phyloP scores from a whole-genome alignment of 1,284 basidiomycete genomes.

The Ustilago tritici region DNA sequence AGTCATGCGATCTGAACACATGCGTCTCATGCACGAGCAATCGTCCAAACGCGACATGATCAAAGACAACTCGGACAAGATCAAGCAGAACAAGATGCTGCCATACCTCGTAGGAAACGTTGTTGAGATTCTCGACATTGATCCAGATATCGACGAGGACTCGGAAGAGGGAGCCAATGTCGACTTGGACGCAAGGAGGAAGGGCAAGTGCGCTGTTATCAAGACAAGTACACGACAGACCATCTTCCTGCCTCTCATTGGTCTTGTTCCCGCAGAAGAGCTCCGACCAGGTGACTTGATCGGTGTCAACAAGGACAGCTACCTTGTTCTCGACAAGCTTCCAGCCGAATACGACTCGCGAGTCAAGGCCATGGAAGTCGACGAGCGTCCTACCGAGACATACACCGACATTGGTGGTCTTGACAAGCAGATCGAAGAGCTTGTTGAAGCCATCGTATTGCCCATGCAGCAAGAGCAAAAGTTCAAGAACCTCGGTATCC shows the following conservation, averaged over 20 bases:
- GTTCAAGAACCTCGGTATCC: constrained; percentile 84
- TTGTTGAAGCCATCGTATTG: constrained; percentile 82
- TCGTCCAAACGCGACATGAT: constrained; percentile 98
- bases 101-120: constrained; percentile 98
- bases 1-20: constrained; percentile 76
- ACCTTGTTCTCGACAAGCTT: constrained; percentile 90
- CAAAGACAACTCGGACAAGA: constrained; percentile 96
- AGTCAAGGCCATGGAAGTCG: constrained; percentile 93
- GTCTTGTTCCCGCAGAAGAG: constrained; percentile 90
- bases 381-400: constrained; percentile 81
- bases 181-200: constrained; percentile 91
- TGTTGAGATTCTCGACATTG: constrained; percentile 84
- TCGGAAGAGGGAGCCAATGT: constrained; percentile 85
- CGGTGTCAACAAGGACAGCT: constrained; percentile 99
- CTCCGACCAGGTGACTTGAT: constrained; percentile 93
- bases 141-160: constrained; percentile 86
- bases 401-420: constrained; percentile 84
- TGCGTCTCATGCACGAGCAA: constrained; percentile 92
- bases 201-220: constrained; percentile 97
- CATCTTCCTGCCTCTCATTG: constrained; percentile 97
- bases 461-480: constrained; percentile 85
- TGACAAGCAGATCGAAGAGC: constrained; percentile 84
- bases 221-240: constrained; percentile 96
- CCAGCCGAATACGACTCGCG: constrained; percentile 82
- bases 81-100: constrained; percentile 99